Base-by-base conservation (phyloP, 768 basidiomycete species). In the Cyclocybe aegerita region DNA sequence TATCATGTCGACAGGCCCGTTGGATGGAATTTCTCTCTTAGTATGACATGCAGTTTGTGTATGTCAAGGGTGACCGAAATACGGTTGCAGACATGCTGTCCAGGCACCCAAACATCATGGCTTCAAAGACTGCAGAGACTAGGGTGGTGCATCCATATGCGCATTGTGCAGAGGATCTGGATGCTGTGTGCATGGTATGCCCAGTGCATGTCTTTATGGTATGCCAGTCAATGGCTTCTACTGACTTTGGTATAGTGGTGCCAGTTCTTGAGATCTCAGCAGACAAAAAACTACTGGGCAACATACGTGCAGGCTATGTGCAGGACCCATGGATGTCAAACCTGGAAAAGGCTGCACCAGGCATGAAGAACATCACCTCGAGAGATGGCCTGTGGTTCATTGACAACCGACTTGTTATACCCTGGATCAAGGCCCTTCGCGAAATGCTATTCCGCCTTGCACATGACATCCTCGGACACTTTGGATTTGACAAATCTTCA, bases 41-140 rank as follows among this genome's bases (percentile, higher is more conserved):
- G 23, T 77, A 62, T 47, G 63, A 76, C 17, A 60, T 59, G 41
- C 37, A 54, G 0, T 68, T 76, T 12, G 43, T 47, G 3, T 77
- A 76, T 47, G 51, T 74, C 6, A 39, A 48, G 2, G 75, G 74
- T 0, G 54, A 64, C 10, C 52, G 65, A 17, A 75, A 77, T 52
- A 54, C 55, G 1, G 63, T 63, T 2, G 68, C 72, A 0, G 73
- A 78, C 54, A 65, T 70, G 0, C 59, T 78, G 1, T 76, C 71
- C 0, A 50, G 65, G 2, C 40, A 56, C 8, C 49, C 53, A 34
- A 15, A 48, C 14, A 17, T n/a, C 2, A 39, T 43, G 5, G 35
- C 49, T 9, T 16, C 39, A 16, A 11, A 16, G 7, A 4, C 40
- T 2, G 46, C 43, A 11, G 39, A 46, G 7, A 10, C 16, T 9